These are phyloP conservation scores for Trichoderma arundinaceum DNA, from an alignment of 2,329 filamentous ascomycete species.

Conservation along the genomic window DNA sequence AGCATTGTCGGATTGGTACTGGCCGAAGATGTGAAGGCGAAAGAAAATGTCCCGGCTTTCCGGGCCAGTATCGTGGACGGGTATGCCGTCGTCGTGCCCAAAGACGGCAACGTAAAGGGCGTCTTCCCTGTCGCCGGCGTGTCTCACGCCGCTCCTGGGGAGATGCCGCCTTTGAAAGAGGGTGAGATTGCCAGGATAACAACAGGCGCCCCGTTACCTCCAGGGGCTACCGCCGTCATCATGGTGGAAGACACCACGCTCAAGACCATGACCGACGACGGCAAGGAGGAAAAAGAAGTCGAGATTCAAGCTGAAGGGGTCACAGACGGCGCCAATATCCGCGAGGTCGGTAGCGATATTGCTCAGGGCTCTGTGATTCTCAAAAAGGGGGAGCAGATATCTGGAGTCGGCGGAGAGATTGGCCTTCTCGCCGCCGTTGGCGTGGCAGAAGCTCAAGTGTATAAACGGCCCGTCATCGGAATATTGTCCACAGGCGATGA, in stretches of 20 bases:
- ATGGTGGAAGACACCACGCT: constrained; percentile 91
- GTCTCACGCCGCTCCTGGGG: constrained; percentile 80
- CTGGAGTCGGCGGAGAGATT: constrained; percentile 86
- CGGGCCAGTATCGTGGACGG: constrained; percentile 96
- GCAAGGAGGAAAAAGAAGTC: constrained; percentile 82
- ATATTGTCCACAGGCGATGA: constrained; percentile 95
- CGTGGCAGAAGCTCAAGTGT: constrained; percentile 71
- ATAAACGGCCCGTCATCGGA: constrained; percentile 77
- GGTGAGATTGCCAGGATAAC: constrained; percentile 90
- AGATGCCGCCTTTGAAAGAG: constrained; percentile 66
- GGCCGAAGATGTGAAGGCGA: constrained; percentile 79
- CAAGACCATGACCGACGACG: constrained; percentile 75
- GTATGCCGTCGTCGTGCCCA: constrained; percentile 79
- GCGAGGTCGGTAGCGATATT: constrained; percentile 90
- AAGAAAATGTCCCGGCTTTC: constrained; percentile 88
- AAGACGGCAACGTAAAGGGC: constrained; percentile 71
- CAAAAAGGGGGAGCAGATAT: constrained; percentile 78
- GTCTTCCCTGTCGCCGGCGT: constrained; percentile 85
- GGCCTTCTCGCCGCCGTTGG: constrained; percentile 88
- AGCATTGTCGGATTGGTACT: constrained; percentile 77
- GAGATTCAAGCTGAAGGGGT: constrained; percentile 83
- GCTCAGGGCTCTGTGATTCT: constrained; percentile 72
- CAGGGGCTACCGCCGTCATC: constrained; percentile 86
- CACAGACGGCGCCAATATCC: constrained; percentile 81
- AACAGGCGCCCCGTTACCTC: constrained; percentile 88